Evolutionary conservation across 2,329 filamentous ascomycete genomes (phyloP).

Genomic region (Aspergillus hortae): DNA sequence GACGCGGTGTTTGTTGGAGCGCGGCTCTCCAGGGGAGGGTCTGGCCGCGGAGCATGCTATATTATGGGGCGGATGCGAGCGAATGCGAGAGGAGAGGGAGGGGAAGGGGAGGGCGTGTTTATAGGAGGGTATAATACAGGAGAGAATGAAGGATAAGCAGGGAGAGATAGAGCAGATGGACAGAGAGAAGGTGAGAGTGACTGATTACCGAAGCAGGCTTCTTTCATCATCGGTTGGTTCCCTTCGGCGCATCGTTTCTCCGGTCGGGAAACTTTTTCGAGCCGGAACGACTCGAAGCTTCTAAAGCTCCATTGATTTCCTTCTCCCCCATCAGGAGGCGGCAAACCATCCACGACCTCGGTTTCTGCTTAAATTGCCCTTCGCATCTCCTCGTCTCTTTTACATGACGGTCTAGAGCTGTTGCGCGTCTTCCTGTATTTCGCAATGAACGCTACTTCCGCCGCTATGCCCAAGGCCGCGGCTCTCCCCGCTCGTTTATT

Average conservation of each 20-base stretch:
- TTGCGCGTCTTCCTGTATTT: conserved; percentile 15
- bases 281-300: conserved; percentile 30
- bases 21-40: conserved; percentile 64
- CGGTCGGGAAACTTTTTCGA: conserved; percentile 32
- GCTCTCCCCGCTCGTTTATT: conserved; percentile 42
- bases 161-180: conserved; percentile 5
- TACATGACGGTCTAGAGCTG: neutral
- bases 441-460: conserved; percentile 39
- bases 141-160: neutral
- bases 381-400: neutral
- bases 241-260: conserved; percentile 27
- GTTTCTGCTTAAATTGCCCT: neutral
- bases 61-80: conserved; percentile 14
- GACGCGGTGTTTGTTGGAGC: conserved; percentile 49
- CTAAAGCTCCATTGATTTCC: conserved; percentile 11
- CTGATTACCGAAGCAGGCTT: conserved; percentile 29
- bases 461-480: conserved; percentile 41
- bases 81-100: conserved; percentile 9
- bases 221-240: conserved; percentile 26
- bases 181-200: conserved; percentile 17
- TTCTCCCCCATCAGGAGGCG: conserved; percentile 18
- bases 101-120: conserved; percentile 5
- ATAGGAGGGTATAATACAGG: conserved; percentile 8
- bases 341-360: conserved; percentile 4
- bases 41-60: conserved; percentile 62